Base-by-base conservation (phyloP, 1,284 basidiomycete species). In the Inonotus hispidus region DNA sequence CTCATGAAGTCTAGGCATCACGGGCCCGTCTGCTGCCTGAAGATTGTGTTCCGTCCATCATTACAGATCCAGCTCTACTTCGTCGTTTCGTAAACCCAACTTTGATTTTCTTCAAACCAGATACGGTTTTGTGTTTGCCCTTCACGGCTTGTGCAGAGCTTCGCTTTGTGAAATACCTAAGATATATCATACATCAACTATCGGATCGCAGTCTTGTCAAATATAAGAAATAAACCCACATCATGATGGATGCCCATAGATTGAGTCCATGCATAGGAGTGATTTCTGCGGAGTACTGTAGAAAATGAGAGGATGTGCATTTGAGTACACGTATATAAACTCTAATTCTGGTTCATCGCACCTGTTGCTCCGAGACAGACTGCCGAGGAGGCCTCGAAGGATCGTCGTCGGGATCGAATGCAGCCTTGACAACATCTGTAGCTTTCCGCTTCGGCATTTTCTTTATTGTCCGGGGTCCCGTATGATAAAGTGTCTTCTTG, bases 351-450 rank as follows among this genome's bases (percentile, higher is more conserved):
- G 27, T 29, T 2, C 69, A 69, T 25, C 68, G 70, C 16, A 76
- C 75, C 67, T 84, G 83, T 66, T 84, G 76, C 69, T 85, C 83
- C 14, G 82, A 82, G 2, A 75, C 82, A 3, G 82, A 84, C 66
- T 84, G 82, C 60, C 72, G 73, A 4, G 82, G 82, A 14, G 79
- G 70, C 53, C 73, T 75, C 56, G 71, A 71, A n/a, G 80, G 78
- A 65, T 80, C 74, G 64, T 83, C 80, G 29, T 78, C 69, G 6
- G 77, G 77, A 65, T 82, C 77, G 62, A 84, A 76, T 1, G 78
- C 76, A 16, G 82, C 82, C 25, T 73, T 73, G 41, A 84, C 63
- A 1, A 74, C 74, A 60, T 83, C 80, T 39, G 70, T 70, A 1
- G 71, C 66, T 66, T 74, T 80, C 53, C 80, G 63, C 67, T 76